These are phyloP conservation scores for Lactarius evosmus DNA, from an alignment of 768 basidiomycete species.

Conservation along the genomic window DNA sequence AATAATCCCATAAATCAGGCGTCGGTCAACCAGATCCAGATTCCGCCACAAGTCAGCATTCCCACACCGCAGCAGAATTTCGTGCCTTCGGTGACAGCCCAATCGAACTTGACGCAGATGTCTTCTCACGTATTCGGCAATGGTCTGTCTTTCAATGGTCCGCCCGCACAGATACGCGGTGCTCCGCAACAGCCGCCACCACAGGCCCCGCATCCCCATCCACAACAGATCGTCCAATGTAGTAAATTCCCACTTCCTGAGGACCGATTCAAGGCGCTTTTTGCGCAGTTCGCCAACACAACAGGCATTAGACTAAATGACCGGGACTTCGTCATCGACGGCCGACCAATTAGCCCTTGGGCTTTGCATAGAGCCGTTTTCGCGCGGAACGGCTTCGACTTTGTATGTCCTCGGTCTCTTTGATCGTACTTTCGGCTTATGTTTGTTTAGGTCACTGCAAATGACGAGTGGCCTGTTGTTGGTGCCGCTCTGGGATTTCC, in stretches of 20 bases:
- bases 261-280: constrained; percentile 11
- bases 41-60: constrained; percentile 6
- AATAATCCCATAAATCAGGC: constrained; percentile 18
- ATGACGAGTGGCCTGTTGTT: constrained; percentile 15
- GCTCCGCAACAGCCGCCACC: constrained; percentile 14
- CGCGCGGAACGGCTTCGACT: constrained; percentile 9
- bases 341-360: constrained; percentile 9
- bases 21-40: constrained; percentile 10
- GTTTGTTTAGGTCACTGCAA: constrained; percentile 5
- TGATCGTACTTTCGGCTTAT: not conserved
- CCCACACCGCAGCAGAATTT: constrained; percentile 17
- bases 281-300: not conserved
- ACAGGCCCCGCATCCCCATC: not conserved
- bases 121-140: constrained; percentile 1
- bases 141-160: not conserved
- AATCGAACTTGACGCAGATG: constrained; percentile 16
- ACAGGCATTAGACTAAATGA: constrained; percentile 3
- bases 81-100: not conserved
- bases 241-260: constrained; percentile 9
- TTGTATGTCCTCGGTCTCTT: not conserved
- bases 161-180: not conserved
- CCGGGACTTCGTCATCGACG: constrained; percentile 8
- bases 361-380: constrained; percentile 8
- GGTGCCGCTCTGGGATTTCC: constrained; percentile 12
- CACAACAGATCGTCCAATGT: not conserved